phyloP scores from a whole-genome alignment of 768 basidiomycete species.

The Pleurotus djamor region DNA sequence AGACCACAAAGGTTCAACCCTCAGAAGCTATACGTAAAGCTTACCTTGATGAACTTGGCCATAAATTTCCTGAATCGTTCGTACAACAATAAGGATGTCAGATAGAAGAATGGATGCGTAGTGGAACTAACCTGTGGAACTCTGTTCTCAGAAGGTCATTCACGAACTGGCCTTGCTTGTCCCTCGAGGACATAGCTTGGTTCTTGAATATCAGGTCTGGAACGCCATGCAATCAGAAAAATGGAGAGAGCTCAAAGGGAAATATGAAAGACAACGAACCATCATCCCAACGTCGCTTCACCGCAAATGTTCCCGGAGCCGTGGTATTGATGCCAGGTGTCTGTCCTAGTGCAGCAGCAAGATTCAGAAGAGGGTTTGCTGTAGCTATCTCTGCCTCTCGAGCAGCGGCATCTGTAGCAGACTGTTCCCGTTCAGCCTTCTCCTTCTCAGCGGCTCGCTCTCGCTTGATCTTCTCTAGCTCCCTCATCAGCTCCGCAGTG shows the following conservation, averaged over 20 bases:
- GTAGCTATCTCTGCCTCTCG: slow-evolving; percentile 85
- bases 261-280: slow-evolving; percentile 42
- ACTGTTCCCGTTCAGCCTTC: slow-evolving; percentile 74
- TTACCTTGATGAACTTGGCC: slow-evolving; percentile 86
- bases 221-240: slow-evolving; percentile 10
- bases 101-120: neutral
- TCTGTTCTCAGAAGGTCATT: slow-evolving; percentile 94
- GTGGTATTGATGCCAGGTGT: slow-evolving; percentile 71
- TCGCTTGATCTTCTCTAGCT: slow-evolving; percentile 97
- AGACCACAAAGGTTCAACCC: neutral
- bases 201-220: slow-evolving; percentile 98
- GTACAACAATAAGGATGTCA: slow-evolving; percentile 2
- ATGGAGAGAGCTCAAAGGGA: neutral
- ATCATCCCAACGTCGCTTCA: slow-evolving; percentile 95
- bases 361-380: slow-evolving; percentile 85
- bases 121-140: slow-evolving; percentile 76
- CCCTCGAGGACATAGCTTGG: slow-evolving; percentile 73
- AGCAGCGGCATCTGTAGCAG: slow-evolving; percentile 52
- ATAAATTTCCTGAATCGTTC: slow-evolving; percentile 76
- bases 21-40: neutral
- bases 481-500: slow-evolving; percentile 89
- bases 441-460: slow-evolving; percentile 94
- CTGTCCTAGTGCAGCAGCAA: slow-evolving; percentile 88
- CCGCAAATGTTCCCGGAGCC: slow-evolving; percentile 81
- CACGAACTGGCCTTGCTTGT: slow-evolving; percentile 82